Base-by-base conservation (phyloP, 2,329 filamentous ascomycete species). In the Ophiostoma ulmi region DNA sequence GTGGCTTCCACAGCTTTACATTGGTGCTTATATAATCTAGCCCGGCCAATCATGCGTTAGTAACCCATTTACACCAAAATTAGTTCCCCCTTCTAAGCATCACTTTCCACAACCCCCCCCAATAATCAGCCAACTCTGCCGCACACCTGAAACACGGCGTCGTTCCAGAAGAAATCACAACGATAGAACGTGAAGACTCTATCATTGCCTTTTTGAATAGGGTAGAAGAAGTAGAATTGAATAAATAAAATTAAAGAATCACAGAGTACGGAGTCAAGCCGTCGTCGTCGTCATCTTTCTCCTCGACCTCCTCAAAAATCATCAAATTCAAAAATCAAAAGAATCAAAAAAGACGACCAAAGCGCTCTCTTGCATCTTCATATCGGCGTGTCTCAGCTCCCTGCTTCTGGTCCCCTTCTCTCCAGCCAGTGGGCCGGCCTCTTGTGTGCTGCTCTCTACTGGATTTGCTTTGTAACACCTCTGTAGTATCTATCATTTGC, bases 81-180 rank as follows among this genome's bases (percentile, higher is more conserved):
- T 39, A 13, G 8, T n/a, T 36, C 7, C 36, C 20, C 63, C 8
- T 14, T n/a, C 63, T 65, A 3, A 31, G 31, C 31, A 31, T 31
- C 36, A 20, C 58, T 35, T 20, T 22, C 20, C 38, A 39, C 38
- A 11, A 39, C 58, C 17, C 6, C 26, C 58, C 63, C 7, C 63
- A 38, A 22, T 65, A 22, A 64, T 39, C 63, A 55, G 58, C 22
- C 68, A 35, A 20, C 75, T 81, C 78, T 82, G 80, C 74, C 75
- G 77, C 83, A 84, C 74, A 71, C 76, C 79, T 84, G 83, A 85
- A 85, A 84, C 83, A 74, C 73, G 36, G 68, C 67, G 58, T 67
- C 69, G 71, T 73, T 73, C 67, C 72, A 73, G 70, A 31, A 69
- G 70, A 69, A 48, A 64, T 20, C 52, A 58, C 52, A 58, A 20